A percentile compares a stretch with the other conserved stretches of the same genome.
Evolutionary conservation across 176 grass and related monocot species (phyloP).

Genomic region (Aegilops speltoides): DNA sequence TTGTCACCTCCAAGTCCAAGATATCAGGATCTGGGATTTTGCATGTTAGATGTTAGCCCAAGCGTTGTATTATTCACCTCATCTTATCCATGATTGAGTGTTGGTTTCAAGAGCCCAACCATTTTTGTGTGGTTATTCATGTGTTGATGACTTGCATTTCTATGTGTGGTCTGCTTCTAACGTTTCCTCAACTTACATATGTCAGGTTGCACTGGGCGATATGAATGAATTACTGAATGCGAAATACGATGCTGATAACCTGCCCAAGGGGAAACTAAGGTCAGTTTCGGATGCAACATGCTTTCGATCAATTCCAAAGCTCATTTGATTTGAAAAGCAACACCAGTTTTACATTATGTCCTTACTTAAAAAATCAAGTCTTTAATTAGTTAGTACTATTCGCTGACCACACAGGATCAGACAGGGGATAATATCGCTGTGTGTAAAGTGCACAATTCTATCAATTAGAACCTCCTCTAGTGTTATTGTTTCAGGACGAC

Average conservation of each 20-base stretch:
- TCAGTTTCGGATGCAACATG: conserved; percentile 29
- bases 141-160: background rate
- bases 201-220: conserved; percentile 85
- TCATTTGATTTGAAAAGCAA: background rate
- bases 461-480: background rate
- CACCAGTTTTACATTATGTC: background rate
- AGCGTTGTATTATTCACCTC: background rate
- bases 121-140: conserved; percentile 3
- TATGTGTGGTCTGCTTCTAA: conserved; percentile 2
- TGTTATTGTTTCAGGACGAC: background rate
- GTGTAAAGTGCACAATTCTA: background rate
- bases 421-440: background rate
- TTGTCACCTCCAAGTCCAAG: background rate
- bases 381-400: background rate
- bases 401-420: background rate
- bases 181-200: conserved; percentile 17
- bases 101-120: background rate
- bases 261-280: conserved; percentile 89
- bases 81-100: background rate
- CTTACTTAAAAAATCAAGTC: background rate
- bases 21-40: background rate
- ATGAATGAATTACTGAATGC: conserved; percentile 70
- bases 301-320: background rate
- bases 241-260: conserved; percentile 73
- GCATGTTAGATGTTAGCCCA: background rate